Evolutionary conservation across 352 stramenopile genomes (phyloP).

Genomic region (Globisporangium paroecandrum): DNA sequence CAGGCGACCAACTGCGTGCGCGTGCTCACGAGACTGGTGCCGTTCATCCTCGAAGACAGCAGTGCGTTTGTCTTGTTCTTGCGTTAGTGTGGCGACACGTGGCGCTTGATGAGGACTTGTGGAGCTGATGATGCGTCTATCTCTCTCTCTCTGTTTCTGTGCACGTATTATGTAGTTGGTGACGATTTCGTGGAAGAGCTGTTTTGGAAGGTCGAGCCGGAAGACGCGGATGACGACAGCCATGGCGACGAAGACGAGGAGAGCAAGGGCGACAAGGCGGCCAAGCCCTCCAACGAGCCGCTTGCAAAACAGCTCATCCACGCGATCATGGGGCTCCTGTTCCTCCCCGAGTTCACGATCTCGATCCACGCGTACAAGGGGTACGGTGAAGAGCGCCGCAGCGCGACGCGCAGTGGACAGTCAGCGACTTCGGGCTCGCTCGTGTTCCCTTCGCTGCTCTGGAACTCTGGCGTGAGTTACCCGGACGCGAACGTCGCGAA

Average conservation of each 20-base stretch:
- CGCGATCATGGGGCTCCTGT: conserved; percentile 83
- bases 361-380: conserved; percentile 83
- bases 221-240: conserved; percentile 15
- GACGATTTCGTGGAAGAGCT: conserved; percentile 84
- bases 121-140: background rate
- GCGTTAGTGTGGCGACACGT: background rate
- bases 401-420: conserved; percentile 48
- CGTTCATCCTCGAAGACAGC: conserved; percentile 81
- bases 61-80: conserved; percentile 18
- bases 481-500: conserved; percentile 72
- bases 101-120: background rate
- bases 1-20: conserved; percentile 85
- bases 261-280: conserved; percentile 26
- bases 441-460: conserved; percentile 77
- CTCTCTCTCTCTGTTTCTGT: background rate
- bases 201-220: conserved; percentile 62
- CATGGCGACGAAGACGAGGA: conserved; percentile 39
- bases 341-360: conserved; percentile 83
- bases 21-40: conserved; percentile 76
- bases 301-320: conserved; percentile 78
- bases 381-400: conserved; percentile 71
- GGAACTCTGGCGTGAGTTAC: conserved; percentile 77
- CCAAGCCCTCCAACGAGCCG: conserved; percentile 24
- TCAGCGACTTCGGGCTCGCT: conserved; percentile 31
- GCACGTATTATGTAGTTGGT: conserved; percentile 8